Conservation (phyloP, 139 green algal species). For the Helicosporidium sp. region DNA sequence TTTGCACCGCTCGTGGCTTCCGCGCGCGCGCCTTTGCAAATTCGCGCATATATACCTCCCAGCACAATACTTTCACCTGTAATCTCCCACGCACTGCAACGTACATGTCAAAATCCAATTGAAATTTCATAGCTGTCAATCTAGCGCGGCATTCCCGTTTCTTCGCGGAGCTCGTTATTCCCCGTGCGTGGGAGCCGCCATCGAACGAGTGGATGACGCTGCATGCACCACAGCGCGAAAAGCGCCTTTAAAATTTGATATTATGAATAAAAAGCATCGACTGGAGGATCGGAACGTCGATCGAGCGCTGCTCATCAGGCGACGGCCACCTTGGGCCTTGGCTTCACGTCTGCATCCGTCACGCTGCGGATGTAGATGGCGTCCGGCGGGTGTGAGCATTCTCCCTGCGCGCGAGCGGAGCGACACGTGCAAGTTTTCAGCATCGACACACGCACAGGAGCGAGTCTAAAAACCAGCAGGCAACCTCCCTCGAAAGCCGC, state of each 20-base stretch:
- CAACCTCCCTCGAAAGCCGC: not conserved
- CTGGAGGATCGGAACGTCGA: no score
- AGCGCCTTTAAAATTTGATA: not conserved
- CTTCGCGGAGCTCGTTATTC: no score
- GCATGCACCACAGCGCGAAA: not conserved
- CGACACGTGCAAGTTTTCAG: not conserved
- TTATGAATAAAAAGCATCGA: not conserved
- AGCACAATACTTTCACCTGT: no score
- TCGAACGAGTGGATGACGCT: not conserved
- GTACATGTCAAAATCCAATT: slow-evolving; percentile 2
- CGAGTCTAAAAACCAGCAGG: not conserved
- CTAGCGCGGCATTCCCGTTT: no score
- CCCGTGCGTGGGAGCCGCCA: not conserved
- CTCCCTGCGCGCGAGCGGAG: slow-evolving; percentile 3
- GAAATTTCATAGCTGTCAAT: slow-evolving; percentile 2
- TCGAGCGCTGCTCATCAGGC: no score
- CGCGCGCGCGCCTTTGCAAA: no score
- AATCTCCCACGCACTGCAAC: no score
- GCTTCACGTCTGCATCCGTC: slow-evolving; percentile 48
- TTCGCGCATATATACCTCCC: no score
- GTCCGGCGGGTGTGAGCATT: slow-evolving; percentile 31
- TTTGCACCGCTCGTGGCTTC: not conserved
- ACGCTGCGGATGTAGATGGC: slow-evolving; percentile 49
- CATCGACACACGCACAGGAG: not conserved
- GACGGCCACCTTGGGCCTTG: slow-evolving; percentile 22